phyloP scores from a whole-genome alignment of 2,329 filamentous ascomycete species.

The Penicillium griseofulvum region DNA sequence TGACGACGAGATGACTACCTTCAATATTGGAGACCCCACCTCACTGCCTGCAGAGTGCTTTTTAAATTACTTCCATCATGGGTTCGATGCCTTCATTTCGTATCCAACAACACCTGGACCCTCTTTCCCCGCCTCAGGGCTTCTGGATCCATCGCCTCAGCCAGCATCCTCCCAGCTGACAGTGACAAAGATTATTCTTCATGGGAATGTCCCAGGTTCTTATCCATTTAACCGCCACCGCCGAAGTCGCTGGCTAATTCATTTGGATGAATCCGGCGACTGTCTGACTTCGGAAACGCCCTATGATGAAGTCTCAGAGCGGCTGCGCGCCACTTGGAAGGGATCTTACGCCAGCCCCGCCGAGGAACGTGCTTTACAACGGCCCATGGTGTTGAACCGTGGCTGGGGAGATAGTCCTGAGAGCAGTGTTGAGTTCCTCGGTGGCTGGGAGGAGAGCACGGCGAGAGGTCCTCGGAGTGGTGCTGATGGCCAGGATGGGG shows the following conservation, averaged over 20 bases:
- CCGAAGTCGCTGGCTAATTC: conserved; percentile 80
- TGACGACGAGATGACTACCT: conserved; percentile 56
- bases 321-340: conserved; percentile 68
- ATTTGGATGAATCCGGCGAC: conserved; percentile 45
- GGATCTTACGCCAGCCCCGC: conserved; percentile 58
- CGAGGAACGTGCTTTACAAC: conserved; percentile 54
- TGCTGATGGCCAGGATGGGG: conserved; percentile 47
- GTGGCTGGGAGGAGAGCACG: conserved; percentile 77
- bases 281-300: conserved; percentile 70
- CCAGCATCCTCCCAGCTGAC: conserved; percentile 63
- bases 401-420: conserved; percentile 91
- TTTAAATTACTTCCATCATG: conserved; percentile 96
- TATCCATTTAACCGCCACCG: conserved; percentile 96
- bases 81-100: conserved; percentile 91
- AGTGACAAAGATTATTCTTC: conserved; percentile 86
- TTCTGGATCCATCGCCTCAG: conserved; percentile 30
- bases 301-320: conserved; percentile 69
- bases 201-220: conserved; percentile 91
- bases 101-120: conserved; percentile 65
- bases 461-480: conserved; percentile 45
- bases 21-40: conserved; percentile 60
- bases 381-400: conserved; percentile 79
- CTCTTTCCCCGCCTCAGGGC: conserved; percentile 55
- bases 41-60: conserved; percentile 63
- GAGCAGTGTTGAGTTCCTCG: conserved; percentile 80